A percentile compares a stretch with the other conserved stretches of the same genome.
phyloP scores from a whole-genome alignment of 2,329 filamentous ascomycete species.

The Phyllachora maydis region DNA sequence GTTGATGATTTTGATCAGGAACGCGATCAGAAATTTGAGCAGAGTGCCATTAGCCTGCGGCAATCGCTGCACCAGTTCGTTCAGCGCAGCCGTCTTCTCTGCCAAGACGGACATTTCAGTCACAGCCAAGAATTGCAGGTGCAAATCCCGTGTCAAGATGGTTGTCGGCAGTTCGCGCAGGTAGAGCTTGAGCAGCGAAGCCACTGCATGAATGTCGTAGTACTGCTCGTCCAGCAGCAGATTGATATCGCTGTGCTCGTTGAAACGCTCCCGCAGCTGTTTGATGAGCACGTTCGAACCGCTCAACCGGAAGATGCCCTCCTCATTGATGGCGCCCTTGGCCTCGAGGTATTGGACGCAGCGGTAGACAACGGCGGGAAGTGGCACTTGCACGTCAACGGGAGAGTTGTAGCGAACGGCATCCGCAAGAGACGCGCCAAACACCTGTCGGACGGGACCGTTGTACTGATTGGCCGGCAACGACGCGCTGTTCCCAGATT shows the following conservation, averaged over 20 bases:
- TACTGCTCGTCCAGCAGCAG: slow-evolving; percentile 57
- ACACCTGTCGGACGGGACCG: slow-evolving; percentile 48
- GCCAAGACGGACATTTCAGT: slow-evolving; percentile 56
- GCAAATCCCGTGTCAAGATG: slow-evolving; percentile 76
- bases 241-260: slow-evolving; percentile 79
- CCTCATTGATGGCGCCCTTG: slow-evolving; percentile 65
- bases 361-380: slow-evolving; percentile 86
- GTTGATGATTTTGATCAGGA: slow-evolving; percentile 81
- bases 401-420: slow-evolving; percentile 69
- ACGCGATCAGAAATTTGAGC: slow-evolving; percentile 67
- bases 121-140: slow-evolving; percentile 70
- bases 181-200: slow-evolving; percentile 84
- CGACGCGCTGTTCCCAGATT: slow-evolving; percentile 18
- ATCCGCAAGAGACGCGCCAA: slow-evolving; percentile 69
- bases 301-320: slow-evolving; percentile 91
- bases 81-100: slow-evolving; percentile 60
- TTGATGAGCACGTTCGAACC: slow-evolving; percentile 95
- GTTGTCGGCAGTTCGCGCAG: slow-evolving; percentile 79
- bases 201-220: slow-evolving; percentile 90
- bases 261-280: slow-evolving; percentile 77
- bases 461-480: slow-evolving; percentile 19
- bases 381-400: slow-evolving; percentile 46
- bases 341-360: slow-evolving; percentile 83
- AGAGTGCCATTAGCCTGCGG: slow-evolving; percentile 65
- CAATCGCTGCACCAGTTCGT: slow-evolving; percentile 58